Evolutionary conservation across 2,329 filamentous ascomycete genomes (phyloP).

Genomic region (Talaromyces sp.): DNA sequence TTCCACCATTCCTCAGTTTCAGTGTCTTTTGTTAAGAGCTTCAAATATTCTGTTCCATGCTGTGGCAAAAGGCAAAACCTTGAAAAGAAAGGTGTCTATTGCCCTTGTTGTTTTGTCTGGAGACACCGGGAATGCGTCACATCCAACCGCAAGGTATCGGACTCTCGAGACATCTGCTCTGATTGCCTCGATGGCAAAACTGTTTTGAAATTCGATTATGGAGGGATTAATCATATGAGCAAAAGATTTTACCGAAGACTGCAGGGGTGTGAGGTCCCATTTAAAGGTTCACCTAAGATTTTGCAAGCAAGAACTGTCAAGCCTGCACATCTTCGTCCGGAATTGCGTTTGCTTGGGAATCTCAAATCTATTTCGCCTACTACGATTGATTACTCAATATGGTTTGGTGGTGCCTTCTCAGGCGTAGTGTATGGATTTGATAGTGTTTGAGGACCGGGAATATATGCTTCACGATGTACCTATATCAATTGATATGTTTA

Average conservation of each 20-base stretch:
- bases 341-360: constrained; percentile 16
- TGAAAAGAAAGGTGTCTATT: background rate
- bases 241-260: constrained; percentile 6
- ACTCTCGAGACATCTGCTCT: background rate
- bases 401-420: background rate
- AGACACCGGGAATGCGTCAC: background rate
- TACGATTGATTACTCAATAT: constrained; percentile 11
- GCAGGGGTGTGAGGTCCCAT: constrained; percentile 12
- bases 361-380: constrained; percentile 10
- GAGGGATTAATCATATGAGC: constrained; percentile 15
- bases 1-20: constrained; percentile 18
- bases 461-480: no score
- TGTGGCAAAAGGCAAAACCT: background rate
- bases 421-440: constrained; percentile 4
- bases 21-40: constrained; percentile 2
- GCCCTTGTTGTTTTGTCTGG: background rate
- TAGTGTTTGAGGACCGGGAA: no score
- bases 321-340: constrained; percentile 16
- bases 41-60: background rate
- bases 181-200: background rate
- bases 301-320: constrained; percentile 16
- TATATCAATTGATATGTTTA: no score
- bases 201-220: constrained; percentile 12
- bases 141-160: background rate
- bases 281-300: background rate